phyloP scores from a whole-genome alignment of 257 asterid genomes.

The Solanum sitiens region DNA sequence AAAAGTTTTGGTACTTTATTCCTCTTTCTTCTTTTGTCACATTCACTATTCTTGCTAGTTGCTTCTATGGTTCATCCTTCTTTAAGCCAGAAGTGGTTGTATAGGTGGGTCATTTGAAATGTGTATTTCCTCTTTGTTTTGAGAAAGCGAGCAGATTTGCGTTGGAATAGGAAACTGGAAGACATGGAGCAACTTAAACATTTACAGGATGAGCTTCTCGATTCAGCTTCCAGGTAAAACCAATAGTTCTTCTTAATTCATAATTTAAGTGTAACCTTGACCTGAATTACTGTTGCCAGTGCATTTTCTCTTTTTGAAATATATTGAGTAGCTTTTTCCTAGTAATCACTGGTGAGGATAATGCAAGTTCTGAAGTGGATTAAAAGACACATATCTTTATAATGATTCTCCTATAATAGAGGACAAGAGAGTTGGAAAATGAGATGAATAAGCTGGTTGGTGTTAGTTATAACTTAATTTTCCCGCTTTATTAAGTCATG shows the following conservation, averaged over 20 bases:
- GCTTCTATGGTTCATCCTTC: neutral
- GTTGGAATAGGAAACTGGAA: constrained; percentile 82
- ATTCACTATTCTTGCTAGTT: neutral
- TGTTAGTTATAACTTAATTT: neutral
- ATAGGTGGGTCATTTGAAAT: neutral
- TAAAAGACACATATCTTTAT: neutral
- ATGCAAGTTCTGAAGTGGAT: neutral
- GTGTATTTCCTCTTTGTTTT: constrained; percentile 7
- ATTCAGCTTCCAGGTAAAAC: constrained; percentile 74
- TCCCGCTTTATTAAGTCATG: neutral
- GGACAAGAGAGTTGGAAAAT: neutral
- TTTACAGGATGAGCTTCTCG: constrained; percentile 78
- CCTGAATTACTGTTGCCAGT: neutral
- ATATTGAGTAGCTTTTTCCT: neutral
- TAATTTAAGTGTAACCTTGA: neutral
- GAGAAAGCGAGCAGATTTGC: constrained; percentile 84
- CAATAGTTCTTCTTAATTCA: neutral
- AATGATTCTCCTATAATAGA: neutral
- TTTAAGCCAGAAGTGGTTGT: neutral
- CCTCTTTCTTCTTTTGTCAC: neutral
- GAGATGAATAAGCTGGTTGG: neutral
- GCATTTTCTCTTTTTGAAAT: neutral
- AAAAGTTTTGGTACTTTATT: neutral
- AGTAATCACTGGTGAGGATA: neutral
- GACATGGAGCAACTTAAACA: constrained; percentile 75